A percentile compares a stretch with the other conserved stretches of the same genome.
Conservation (phyloP, 1,284 basidiomycete species). For the Hemileia vastatrix region DNA sequence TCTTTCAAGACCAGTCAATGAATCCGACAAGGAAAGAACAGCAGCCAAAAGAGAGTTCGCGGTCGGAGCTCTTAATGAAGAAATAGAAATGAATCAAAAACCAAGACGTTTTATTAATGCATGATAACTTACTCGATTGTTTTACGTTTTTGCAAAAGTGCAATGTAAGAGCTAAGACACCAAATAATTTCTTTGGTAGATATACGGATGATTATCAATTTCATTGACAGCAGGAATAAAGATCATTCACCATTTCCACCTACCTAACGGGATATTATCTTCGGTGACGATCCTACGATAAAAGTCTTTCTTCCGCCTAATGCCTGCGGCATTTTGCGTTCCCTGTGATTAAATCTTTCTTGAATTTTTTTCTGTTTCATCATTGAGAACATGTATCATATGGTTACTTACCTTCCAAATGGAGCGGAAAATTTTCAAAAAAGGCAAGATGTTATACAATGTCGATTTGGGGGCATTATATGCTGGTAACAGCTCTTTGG, state of each 20-base stretch:
- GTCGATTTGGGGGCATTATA: constrained; percentile 11
- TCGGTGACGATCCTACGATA: neutral
- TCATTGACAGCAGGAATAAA: too few species aligned
- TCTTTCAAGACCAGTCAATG: neutral
- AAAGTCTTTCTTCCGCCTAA: too few species aligned
- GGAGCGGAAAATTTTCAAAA: constrained; percentile 6
- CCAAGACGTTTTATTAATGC: neutral
- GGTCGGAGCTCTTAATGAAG: neutral
- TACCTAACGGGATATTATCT: neutral
- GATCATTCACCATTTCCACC: too few species aligned
- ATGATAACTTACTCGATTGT: neutral
- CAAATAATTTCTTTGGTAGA: constrained; percentile 12
- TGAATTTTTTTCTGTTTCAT: too few species aligned
- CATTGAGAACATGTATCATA: too few species aligned
- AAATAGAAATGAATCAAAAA: neutral
- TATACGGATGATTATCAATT: too few species aligned
- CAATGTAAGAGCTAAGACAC: neutral
- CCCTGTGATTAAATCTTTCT: too few species aligned
- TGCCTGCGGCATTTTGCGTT: too few species aligned
- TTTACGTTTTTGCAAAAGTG: neutral
- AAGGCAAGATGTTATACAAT: constrained; percentile 6
- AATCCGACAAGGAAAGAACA: neutral
- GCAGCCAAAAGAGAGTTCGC: neutral
- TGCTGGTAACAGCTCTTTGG: neutral
- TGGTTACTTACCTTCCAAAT: constrained; percentile 1